phyloP scores from a whole-genome alignment of 2,329 filamentous ascomycete species.

The Penicillium paneum region DNA sequence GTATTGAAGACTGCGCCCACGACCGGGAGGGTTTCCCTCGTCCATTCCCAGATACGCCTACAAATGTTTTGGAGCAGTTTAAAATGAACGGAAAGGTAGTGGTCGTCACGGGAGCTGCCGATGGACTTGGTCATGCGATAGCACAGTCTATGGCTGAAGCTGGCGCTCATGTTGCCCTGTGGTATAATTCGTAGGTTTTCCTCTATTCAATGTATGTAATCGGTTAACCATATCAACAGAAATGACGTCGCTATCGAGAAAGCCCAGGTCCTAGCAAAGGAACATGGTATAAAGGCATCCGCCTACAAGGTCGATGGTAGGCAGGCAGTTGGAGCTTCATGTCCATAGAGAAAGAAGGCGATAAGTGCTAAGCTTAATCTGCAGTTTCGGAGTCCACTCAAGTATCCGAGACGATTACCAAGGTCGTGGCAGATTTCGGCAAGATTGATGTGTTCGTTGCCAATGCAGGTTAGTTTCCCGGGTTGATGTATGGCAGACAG shows the following conservation, averaged over 20 bases:
- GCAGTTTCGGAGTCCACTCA: slow-evolving; percentile 43
- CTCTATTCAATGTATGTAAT: background rate
- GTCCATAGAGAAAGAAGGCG: rapidly evolving
- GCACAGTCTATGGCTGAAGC: slow-evolving; percentile 49
- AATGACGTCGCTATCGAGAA: slow-evolving; percentile 38
- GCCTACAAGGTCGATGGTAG: slow-evolving; percentile 46
- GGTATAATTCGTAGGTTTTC: slow-evolving; percentile 38
- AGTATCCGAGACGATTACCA: slow-evolving; percentile 34
- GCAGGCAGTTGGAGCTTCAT: background rate
- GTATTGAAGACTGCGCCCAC: slow-evolving; percentile 28
- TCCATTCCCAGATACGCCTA: slow-evolving; percentile 40
- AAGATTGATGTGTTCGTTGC: slow-evolving; percentile 46
- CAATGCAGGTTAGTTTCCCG: slow-evolving; percentile 37
- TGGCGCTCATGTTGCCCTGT: slow-evolving; percentile 42
- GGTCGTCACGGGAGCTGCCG: slow-evolving; percentile 47
- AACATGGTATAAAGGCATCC: slow-evolving; percentile 37
- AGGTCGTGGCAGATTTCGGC: slow-evolving; percentile 42
- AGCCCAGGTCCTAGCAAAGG: slow-evolving; percentile 32
- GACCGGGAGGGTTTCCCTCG: slow-evolving; percentile 37
- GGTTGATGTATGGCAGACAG: background rate
- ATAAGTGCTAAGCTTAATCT: background rate
- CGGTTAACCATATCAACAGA: slow-evolving; percentile 14
- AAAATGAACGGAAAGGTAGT: slow-evolving; percentile 40
- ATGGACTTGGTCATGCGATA: slow-evolving; percentile 47
- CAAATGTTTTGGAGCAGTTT: slow-evolving; percentile 48